Evolutionary conservation across 805 yeast genomes (phyloP).

Genomic region (Saccharomycopsis capsularis): DNA sequence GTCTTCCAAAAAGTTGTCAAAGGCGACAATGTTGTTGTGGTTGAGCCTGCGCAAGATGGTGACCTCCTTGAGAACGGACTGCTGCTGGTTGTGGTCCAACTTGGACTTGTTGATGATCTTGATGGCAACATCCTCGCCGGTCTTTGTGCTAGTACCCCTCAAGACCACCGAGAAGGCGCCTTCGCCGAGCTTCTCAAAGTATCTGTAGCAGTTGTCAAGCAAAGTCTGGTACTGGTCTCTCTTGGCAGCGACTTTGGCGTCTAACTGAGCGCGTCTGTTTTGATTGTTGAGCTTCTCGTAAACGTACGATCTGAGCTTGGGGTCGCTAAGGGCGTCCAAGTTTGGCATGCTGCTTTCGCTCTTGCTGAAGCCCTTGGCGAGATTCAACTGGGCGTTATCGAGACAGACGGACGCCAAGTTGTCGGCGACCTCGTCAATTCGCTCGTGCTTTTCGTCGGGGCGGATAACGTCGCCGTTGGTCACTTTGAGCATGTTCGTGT

Average conservation of each 20-base stretch:
- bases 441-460: not conserved
- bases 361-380: no score
- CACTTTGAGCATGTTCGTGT: not conserved
- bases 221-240: slow-evolving; percentile 10
- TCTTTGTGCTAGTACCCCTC: slow-evolving; percentile 36
- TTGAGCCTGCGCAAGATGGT: slow-evolving; percentile 61
- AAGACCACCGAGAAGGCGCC: slow-evolving; percentile 78
- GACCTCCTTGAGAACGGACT: slow-evolving; percentile 74
- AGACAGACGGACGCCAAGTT: slow-evolving; percentile 2
- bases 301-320: not conserved
- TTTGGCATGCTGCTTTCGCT: not conserved
- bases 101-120: slow-evolving; percentile 62
- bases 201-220: slow-evolving; percentile 21
- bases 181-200: slow-evolving; percentile 57
- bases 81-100: slow-evolving; percentile 53
- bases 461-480: not conserved
- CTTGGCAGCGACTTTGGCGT: not conserved
- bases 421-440: slow-evolving; percentile 5
- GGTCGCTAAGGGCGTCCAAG: not conserved
- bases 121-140: slow-evolving; percentile 36
- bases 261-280: not conserved
- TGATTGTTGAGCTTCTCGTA: not conserved
- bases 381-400: not conserved
- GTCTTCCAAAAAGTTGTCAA: slow-evolving; percentile 61
- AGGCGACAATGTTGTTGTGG: slow-evolving; percentile 57